These are phyloP conservation scores for Ettlia oleoabundans DNA, from an alignment of 139 green algal genomes.

Conservation along the genomic window DNA sequence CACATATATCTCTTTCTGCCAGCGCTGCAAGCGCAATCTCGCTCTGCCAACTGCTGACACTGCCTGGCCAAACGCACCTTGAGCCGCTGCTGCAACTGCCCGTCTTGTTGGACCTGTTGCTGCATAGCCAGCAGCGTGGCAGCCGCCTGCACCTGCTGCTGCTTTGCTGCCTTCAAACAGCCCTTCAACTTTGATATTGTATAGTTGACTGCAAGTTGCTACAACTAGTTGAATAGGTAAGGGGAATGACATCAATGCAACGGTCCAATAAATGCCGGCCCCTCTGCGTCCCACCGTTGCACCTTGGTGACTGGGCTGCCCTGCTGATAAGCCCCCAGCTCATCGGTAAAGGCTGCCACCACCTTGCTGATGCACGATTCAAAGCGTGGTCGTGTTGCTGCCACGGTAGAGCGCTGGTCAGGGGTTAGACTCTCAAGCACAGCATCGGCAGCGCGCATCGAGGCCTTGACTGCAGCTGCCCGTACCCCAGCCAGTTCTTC, in stretches of 20 bases:
- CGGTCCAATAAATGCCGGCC: neutral
- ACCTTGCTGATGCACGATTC: neutral
- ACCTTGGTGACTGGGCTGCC: slow-evolving; percentile 22
- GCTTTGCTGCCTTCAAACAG: too few species aligned
- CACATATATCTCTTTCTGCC: too few species aligned
- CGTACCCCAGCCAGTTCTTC: slow-evolving; percentile 28
- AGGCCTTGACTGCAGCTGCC: neutral
- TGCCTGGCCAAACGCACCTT: too few species aligned
- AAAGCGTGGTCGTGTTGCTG: neutral
- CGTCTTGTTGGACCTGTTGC: too few species aligned
- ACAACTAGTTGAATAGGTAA: too few species aligned
- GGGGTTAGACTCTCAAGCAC: neutral
- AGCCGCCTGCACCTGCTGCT: too few species aligned
- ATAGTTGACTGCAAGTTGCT: too few species aligned
- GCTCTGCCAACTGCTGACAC: too few species aligned
- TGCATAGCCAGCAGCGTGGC: too few species aligned
- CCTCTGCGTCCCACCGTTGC: slow-evolving; percentile 34
- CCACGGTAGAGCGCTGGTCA: slow-evolving; percentile 2
- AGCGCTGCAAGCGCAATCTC: too few species aligned
- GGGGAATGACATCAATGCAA: slow-evolving; percentile 16
- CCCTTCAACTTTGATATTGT: too few species aligned
- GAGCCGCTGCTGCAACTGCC: too few species aligned
- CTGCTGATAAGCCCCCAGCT: slow-evolving; percentile 43
- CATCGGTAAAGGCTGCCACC: slow-evolving; percentile 32
- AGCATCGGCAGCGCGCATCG: slow-evolving; percentile 14